Evolutionary conservation across 2,329 filamentous ascomycete species (phyloP).

Genomic region (Xylaria hypoxylon): DNA sequence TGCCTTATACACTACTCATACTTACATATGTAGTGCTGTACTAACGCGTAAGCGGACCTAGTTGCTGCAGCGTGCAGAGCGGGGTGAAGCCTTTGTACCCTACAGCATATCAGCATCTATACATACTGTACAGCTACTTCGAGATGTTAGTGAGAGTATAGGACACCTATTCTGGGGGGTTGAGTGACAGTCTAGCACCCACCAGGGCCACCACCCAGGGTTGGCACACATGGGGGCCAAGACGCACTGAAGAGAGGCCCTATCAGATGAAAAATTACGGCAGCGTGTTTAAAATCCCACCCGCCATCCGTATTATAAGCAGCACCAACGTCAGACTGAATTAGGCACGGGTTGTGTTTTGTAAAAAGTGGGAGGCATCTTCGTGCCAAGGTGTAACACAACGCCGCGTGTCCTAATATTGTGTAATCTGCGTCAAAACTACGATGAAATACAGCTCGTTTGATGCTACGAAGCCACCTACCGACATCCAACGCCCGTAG

Average conservation of each 20-base stretch:
- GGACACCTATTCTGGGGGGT: conserved; percentile 4
- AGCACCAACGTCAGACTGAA: conserved; percentile 7
- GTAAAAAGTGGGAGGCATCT: conserved; percentile 7
- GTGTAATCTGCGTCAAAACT: conserved; percentile 13
- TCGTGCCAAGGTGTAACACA: conserved; percentile 5
- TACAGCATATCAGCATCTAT: conserved; percentile 1
- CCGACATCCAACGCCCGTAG: conserved; percentile 13
- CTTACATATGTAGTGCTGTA: too few relatives aligned
- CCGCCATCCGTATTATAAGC: conserved; percentile 8
- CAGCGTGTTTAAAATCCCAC: neutral
- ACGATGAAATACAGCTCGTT: conserved; percentile 4
- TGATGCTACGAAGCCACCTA: conserved; percentile 18
- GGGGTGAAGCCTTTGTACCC: conserved; percentile 18
- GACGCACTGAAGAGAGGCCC: too few relatives aligned
- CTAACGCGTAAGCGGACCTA: conserved; percentile 19
- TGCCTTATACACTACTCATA: too few relatives aligned
- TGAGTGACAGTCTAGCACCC: neutral
- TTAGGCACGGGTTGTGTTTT: neutral
- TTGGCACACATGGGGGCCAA: neutral
- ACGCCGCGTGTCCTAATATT: conserved; percentile 4
- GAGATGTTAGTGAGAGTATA: neutral
- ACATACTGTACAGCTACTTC: conserved; percentile 34
- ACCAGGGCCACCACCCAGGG: neutral
- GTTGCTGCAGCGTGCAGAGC: conserved; percentile 12
- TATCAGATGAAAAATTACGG: conserved; percentile 3